Percentiles rank a stretch among this genome's conserved stretches.
These are phyloP conservation scores for Vanrija pseudolonga DNA, from an alignment of 1,284 basidiomycete genomes.

Conservation along the genomic window DNA sequence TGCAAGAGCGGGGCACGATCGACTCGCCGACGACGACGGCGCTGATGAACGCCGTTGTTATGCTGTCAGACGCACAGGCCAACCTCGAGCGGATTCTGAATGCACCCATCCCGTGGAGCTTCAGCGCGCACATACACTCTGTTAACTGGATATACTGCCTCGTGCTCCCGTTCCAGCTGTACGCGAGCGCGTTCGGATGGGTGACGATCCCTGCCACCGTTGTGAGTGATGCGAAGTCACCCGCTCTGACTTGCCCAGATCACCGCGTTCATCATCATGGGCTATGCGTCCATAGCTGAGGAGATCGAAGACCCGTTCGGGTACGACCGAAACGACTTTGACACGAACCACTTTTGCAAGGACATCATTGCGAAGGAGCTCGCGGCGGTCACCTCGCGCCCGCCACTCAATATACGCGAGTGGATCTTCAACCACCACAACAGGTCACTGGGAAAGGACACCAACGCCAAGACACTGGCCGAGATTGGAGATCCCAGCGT, in stretches of 20 bases:
- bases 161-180: slow-evolving; percentile 64
- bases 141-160: slow-evolving; percentile 45
- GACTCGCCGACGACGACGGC: slow-evolving; percentile 64
- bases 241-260: slow-evolving; percentile 13
- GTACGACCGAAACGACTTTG: slow-evolving; percentile 43
- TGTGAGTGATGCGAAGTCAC: slow-evolving; percentile 16
- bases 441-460: slow-evolving; percentile 23
- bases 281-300: slow-evolving; percentile 40
- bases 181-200: slow-evolving; percentile 57
- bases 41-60: slow-evolving; percentile 56
- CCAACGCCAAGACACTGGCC: too few species aligned
- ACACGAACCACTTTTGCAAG: slow-evolving; percentile 42
- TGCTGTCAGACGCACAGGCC: slow-evolving; percentile 64
- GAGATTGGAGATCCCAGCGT: too few species aligned
- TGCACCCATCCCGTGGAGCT: slow-evolving; percentile 75
- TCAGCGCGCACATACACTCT: slow-evolving; percentile 49
- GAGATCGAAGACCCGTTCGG: slow-evolving; percentile 49
- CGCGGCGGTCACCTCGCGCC: slow-evolving; percentile 39
- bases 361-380: slow-evolving; percentile 48
- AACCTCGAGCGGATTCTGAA: slow-evolving; percentile 71
- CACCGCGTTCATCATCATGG: slow-evolving; percentile 46
- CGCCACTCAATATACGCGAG: slow-evolving; percentile 31
- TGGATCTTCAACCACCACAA: slow-evolving; percentile 36
- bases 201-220: slow-evolving; percentile 59
- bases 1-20: slow-evolving; percentile 59